Evolutionary conservation across 176 grass and related monocot genomes (phyloP).

Genomic region (Pharus latifolius): DNA sequence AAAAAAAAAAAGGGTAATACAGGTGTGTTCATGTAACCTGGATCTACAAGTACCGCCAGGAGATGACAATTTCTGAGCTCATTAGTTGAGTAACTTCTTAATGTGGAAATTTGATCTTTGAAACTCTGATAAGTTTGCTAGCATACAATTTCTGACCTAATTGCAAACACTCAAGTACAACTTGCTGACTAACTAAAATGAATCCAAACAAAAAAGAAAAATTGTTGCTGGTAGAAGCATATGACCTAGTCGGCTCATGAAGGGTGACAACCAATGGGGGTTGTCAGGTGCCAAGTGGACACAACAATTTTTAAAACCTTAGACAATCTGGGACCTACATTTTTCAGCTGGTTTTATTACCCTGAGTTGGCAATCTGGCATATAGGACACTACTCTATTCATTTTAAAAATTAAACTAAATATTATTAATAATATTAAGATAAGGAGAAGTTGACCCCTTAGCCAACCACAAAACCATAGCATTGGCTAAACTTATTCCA

Average conservation of each 20-base stretch:
- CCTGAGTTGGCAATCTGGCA: neutral
- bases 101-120: neutral
- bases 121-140: neutral
- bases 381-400: neutral
- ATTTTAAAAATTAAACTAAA: neutral
- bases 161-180: slow-evolving; percentile 2
- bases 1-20: too few relatives aligned
- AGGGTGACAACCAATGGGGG: slow-evolving; percentile 23
- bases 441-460: too few relatives aligned
- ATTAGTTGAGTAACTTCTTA: slow-evolving; percentile 29
- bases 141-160: neutral
- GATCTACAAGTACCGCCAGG: too few relatives aligned
- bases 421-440: too few relatives aligned
- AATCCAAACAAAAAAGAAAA: neutral
- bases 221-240: slow-evolving; percentile 11
- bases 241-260: slow-evolving; percentile 6
- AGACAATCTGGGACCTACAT: slow-evolving; percentile 2
- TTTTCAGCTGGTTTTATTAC: neutral
- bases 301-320: neutral
- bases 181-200: neutral
- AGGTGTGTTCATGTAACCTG: too few relatives aligned
- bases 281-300: slow-evolving; percentile 32
- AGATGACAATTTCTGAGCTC: too few relatives aligned
- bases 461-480: too few relatives aligned
- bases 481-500: too few relatives aligned